Evolutionary conservation across 108 stramenopile species (phyloP).

Genomic region (Fistulifera solaris): DNA sequence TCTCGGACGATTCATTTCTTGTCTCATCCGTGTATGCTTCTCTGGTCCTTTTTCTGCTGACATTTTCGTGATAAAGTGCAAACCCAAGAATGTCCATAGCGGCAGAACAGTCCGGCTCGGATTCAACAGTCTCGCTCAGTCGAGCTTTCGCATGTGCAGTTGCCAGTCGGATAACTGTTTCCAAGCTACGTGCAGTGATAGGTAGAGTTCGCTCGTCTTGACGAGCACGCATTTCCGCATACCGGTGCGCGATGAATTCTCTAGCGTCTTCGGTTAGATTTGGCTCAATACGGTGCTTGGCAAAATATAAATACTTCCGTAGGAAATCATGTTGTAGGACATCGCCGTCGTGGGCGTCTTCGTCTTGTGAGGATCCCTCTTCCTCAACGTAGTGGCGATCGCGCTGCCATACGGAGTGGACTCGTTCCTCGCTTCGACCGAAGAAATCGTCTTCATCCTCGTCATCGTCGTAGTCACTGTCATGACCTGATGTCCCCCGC

Average conservation of each 20-base stretch:
- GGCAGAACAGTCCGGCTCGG: constrained; percentile 58
- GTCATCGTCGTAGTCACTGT: constrained; percentile 74
- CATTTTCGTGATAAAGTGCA: constrained; percentile 82
- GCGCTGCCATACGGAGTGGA: constrained; percentile 67
- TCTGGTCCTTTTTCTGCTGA: constrained; percentile 5
- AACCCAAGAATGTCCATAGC: constrained; percentile 86
- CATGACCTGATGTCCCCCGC: constrained; percentile 62
- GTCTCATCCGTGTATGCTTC: constrained; percentile 12
- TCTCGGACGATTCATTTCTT: background rate
- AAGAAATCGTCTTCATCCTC: constrained; percentile 47
- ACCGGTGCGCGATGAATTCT: constrained; percentile 90
- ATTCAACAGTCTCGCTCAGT: constrained; percentile 56
- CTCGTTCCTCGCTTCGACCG: constrained; percentile 20
- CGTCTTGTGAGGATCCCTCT: constrained; percentile 17
- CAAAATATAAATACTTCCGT: constrained; percentile 96
- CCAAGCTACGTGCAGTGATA: constrained; percentile 95
- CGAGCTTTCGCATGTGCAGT: constrained; percentile 96
- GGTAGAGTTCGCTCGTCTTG: constrained; percentile 84
- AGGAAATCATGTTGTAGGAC: constrained; percentile 90
- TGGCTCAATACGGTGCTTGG: constrained; percentile 86
- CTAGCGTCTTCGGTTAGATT: constrained; percentile 87
- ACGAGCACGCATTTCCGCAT: constrained; percentile 91
- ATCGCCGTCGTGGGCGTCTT: constrained; percentile 62
- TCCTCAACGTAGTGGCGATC: constrained; percentile 22
- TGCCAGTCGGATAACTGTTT: constrained; percentile 96